Base-by-base conservation (phyloP, 192 early-diverging fungal genomes). In the Coemansia sp. region DNA sequence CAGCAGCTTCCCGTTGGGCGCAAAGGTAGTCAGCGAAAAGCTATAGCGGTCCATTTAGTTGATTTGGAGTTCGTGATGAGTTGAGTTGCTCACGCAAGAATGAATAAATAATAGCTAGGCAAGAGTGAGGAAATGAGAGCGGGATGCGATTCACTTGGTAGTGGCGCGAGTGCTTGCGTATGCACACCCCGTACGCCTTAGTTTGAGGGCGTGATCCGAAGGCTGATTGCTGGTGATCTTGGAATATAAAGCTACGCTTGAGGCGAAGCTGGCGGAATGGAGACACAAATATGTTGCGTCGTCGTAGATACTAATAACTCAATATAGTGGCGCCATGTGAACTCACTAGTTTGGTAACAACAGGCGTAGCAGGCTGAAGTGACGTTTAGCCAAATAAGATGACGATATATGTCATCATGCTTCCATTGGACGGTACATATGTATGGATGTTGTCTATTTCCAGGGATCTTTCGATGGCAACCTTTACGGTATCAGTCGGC, bases 11-110 rank as follows among this genome's bases (percentile, higher is more conserved):
- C 98, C 98, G 25, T 96, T 95, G 11, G 96, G 96, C 72, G 96
- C 95, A 89, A 99, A 99, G 42, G 98, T 99, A 22, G 98, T 99
- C 60, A 99, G 89, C 37, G 96, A 98, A 87, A 99, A 99, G 54
- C 93, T 93, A 74, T 97, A 97, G 71, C 91, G 86, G 75, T 71
- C 68, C 75, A 75, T 40, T 64, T 57, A 53, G 40, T 45, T 38
- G n/a, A 29, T 9, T 39, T 32, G 19, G 20, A 25, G 3, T 62
- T 12, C 17, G 42, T 58, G 35, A n/a, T 38, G 17, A 4, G 45
- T 39, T 38, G 17, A 4, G 45, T 39, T 62, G 25, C 24, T 54
- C 29, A 31, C 45, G 37, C 19, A 40, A 35, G 53, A 36, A 49
- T 35, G 43, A 32, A 36, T 51, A 14, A 43, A 62, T 6, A 40